Conservation (phyloP, 345 rosid genomes). For the Hibiscus syriacus region DNA sequence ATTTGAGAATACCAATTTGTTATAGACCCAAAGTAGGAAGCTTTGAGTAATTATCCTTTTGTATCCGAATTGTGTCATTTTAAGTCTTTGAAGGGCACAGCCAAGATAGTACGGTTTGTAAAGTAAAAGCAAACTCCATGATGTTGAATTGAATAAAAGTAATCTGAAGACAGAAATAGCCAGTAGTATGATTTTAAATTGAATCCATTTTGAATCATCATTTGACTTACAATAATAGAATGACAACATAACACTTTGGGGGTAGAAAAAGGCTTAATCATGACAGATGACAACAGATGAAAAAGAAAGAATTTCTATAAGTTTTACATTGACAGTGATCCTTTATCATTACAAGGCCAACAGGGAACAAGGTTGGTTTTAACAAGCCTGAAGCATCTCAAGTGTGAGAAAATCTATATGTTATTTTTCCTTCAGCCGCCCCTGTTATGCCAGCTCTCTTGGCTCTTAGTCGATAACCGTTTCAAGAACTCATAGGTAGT, state of each 20-base stretch:
- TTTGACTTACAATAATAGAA: too few species aligned
- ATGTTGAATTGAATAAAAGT: background rate
- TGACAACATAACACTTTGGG: too few species aligned
- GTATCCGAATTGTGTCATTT: background rate
- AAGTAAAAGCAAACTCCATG: background rate
- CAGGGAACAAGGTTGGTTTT: too few species aligned
- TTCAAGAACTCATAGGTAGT: too few species aligned
- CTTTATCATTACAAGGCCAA: too few species aligned
- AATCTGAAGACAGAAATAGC: background rate
- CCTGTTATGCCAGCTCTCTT: background rate
- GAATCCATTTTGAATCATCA: too few species aligned
- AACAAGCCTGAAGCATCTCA: too few species aligned
- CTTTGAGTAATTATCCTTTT: background rate
- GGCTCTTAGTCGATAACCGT: conserved; percentile 32
- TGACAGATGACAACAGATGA: background rate
- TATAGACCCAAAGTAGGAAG: background rate
- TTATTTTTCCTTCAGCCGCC: too few species aligned
- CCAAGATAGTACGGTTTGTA: background rate
- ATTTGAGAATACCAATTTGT: background rate
- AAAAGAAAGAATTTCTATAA: too few species aligned
- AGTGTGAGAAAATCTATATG: too few species aligned
- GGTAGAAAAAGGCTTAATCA: background rate
- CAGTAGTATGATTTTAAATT: too few species aligned
- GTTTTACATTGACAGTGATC: too few species aligned
- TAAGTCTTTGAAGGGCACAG: background rate